Percentiles rank a stretch among this genome's conserved stretches.
phyloP scores from a whole-genome alignment of 2,329 filamentous ascomycete genomes.

The Tothia fuscella region DNA sequence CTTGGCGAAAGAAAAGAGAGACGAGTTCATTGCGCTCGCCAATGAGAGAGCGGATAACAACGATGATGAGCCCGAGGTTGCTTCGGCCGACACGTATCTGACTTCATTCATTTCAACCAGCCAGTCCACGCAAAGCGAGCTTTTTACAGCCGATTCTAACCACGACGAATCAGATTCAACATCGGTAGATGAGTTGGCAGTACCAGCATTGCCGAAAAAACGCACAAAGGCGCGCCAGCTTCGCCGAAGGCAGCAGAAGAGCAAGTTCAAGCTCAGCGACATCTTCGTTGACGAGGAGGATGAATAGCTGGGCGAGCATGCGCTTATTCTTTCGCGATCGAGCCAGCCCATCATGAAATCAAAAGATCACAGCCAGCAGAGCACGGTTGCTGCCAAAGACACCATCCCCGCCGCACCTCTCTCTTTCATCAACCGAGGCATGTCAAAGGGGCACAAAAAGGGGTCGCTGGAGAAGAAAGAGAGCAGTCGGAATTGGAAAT shows the following conservation, averaged over 20 bases:
- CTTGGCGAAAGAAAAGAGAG: constrained; percentile 15
- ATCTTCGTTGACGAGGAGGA: not conserved
- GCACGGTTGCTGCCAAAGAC: constrained; percentile 9
- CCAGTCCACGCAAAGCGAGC: constrained; percentile 1
- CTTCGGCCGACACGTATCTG: constrained; percentile 4
- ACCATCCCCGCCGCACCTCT: constrained; percentile 11
- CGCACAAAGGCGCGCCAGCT: constrained; percentile 2
- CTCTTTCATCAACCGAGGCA: constrained; percentile 11
- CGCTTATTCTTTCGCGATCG: constrained; percentile 8
- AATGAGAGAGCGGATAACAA: constrained; percentile 11
- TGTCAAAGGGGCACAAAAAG: constrained; percentile 10
- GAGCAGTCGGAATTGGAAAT: not conserved
- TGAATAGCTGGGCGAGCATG: not conserved
- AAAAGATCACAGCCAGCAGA: constrained; percentile 10
- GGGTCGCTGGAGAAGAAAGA: constrained; percentile 11
- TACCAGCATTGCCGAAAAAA: constrained; percentile 1
- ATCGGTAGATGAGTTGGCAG: constrained; percentile 6
- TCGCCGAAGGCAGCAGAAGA: not conserved
- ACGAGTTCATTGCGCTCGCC: constrained; percentile 14
- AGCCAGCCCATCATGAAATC: constrained; percentile 10
- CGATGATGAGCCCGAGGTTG: constrained; percentile 8
- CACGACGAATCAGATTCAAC: constrained; percentile 1
- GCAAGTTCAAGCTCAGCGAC: not conserved
- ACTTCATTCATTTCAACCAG: constrained; percentile 2
- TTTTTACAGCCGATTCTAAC: not conserved